These are phyloP conservation scores for Oryza meyeriana DNA, from an alignment of 176 grass and related monocot genomes.

Conservation along the genomic window DNA sequence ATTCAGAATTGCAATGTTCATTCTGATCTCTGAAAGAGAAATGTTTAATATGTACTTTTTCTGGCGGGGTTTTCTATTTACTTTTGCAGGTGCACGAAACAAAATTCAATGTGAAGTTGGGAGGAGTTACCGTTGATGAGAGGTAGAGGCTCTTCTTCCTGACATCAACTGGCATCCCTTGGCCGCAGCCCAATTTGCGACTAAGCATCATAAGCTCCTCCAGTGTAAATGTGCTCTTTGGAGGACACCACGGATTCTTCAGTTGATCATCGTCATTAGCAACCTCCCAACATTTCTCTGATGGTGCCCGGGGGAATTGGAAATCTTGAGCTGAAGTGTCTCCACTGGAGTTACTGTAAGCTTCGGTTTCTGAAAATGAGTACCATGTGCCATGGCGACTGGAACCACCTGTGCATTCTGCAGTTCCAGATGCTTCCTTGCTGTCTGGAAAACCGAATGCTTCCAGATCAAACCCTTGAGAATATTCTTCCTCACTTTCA, in stretches of 20 bases:
- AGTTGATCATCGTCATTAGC: constrained; percentile 33
- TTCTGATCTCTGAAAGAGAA: background rate
- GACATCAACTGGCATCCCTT: constrained; percentile 30
- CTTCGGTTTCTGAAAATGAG: constrained; percentile 62
- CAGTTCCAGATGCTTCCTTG: constrained; percentile 26
- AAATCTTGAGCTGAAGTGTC: constrained; percentile 54
- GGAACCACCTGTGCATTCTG: constrained; percentile 33
- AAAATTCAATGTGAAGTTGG: background rate
- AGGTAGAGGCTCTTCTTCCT: constrained; percentile 44
- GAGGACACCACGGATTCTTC: constrained; percentile 5
- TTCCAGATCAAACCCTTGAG: constrained; percentile 53
- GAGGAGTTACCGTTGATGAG: constrained; percentile 48
- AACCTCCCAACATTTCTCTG: constrained; percentile 51
- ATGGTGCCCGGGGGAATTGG: constrained; percentile 54
- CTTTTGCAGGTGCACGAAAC: background rate
- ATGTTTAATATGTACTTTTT: background rate
- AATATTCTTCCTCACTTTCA: constrained; percentile 49
- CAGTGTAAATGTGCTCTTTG: constrained; percentile 57
- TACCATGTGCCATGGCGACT: constrained; percentile 44
- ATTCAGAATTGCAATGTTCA: background rate
- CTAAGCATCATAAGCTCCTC: constrained; percentile 87
- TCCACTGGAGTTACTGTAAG: constrained; percentile 46
- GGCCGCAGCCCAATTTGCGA: constrained; percentile 52
- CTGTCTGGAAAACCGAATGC: constrained; percentile 49
- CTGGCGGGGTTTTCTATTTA: background rate